phyloP scores from a whole-genome alignment of 163 green algal genomes.

The Trebouxiophyceae sp. region DNA sequence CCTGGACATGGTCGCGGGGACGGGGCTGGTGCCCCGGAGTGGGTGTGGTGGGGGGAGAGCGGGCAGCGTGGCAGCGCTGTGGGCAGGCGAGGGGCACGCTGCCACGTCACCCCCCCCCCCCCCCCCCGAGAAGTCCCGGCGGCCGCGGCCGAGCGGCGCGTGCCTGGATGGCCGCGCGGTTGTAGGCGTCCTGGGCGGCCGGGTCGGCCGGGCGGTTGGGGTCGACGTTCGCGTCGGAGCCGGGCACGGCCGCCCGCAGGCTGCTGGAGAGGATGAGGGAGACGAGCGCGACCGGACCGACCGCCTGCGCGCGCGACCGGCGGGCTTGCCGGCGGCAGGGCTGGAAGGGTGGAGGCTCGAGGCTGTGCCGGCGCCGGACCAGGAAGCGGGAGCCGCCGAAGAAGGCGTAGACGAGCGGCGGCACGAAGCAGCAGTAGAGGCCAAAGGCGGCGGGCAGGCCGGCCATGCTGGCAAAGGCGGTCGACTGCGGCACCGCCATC shows the following conservation, averaged over 20 bases:
- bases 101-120: too few relatives aligned
- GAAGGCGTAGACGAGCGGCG: slow-evolving; percentile 58
- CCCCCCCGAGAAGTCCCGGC: too few relatives aligned
- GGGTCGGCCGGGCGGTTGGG: slow-evolving; percentile 29
- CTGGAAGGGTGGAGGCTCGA: too few relatives aligned
- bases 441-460: slow-evolving; percentile 36
- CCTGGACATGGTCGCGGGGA: too few relatives aligned
- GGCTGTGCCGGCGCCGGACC: too few relatives aligned
- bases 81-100: too few relatives aligned
- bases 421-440: slow-evolving; percentile 63
- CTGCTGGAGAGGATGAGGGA: slow-evolving; percentile 52
- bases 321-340: too few relatives aligned
- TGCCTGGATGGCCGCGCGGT: slow-evolving; percentile 40
- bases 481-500: slow-evolving; percentile 54
- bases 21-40: too few relatives aligned
- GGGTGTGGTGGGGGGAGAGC: too few relatives aligned
- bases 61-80: too few relatives aligned
- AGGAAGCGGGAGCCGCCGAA: slow-evolving; percentile 67
- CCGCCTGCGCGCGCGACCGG: slow-evolving; percentile 45
- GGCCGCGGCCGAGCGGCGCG: too few relatives aligned
- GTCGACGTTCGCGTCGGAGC: slow-evolving; percentile 13
- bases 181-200: slow-evolving; percentile 20
- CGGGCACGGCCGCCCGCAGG: slow-evolving; percentile 32
- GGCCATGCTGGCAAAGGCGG: slow-evolving; percentile 55
- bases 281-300: slow-evolving; percentile 76